Evolutionary conservation across 176 grass and related monocot species (phyloP).

Genomic region (Saccharum spontaneum): DNA sequence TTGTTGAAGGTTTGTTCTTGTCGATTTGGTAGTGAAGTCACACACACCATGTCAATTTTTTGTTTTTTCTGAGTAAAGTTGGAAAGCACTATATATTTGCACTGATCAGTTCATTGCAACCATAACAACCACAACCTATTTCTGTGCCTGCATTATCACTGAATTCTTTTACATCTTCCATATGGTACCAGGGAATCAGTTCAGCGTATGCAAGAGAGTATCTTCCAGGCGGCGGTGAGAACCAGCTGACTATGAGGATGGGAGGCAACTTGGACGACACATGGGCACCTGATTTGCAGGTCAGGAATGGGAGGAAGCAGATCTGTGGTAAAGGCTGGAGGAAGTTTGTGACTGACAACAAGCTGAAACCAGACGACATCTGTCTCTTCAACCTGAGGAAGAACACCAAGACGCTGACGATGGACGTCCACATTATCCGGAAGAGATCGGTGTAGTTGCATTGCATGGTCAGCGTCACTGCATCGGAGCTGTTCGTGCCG

Average conservation of each 20-base stretch:
- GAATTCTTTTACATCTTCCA: neutral
- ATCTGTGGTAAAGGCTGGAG: constrained; percentile 30
- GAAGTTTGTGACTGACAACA: constrained; percentile 49
- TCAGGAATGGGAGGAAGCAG: neutral
- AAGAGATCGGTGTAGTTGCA: neutral
- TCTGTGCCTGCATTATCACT: neutral
- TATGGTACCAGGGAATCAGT: constrained; percentile 27
- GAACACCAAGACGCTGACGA: constrained; percentile 25
- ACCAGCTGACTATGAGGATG: neutral
- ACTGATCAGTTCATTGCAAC: neutral
- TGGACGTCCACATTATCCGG: constrained; percentile 46
- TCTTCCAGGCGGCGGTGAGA: constrained; percentile 1
- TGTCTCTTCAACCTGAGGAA: constrained; percentile 45
- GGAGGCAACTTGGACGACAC: neutral
- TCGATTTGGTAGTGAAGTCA: neutral
- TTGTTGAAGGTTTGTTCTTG: neutral
- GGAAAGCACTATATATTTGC: neutral
- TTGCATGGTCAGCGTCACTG: neutral
- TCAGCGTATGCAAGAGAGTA: neutral
- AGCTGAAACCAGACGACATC: neutral
- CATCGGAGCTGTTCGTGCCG: neutral
- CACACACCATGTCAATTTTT: neutral
- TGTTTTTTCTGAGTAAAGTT: neutral
- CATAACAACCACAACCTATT: neutral
- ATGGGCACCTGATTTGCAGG: constrained; percentile 12